Conservation (phyloP, 148 eudicot species). For the Fagopyrum tataricum region DNA sequence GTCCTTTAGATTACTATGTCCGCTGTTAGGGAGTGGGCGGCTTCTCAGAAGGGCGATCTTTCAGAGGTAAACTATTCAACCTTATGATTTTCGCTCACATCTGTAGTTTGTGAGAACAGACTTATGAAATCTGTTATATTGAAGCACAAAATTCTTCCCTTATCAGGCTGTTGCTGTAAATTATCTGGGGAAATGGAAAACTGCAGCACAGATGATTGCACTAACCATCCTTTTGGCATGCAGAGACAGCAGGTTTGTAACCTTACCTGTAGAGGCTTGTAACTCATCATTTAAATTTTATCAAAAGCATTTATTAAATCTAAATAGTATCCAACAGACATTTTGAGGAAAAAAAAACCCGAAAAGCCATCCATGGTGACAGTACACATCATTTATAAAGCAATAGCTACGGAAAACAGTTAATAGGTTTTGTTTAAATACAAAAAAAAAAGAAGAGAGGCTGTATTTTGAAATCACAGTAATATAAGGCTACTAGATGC, state of each 20-base stretch:
- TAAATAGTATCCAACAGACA: too few relatives aligned
- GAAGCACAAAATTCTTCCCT: not conserved
- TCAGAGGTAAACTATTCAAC: conserved; percentile 45
- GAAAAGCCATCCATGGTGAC: too few relatives aligned
- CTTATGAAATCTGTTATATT: conserved; percentile 10
- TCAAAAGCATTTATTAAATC: too few relatives aligned
- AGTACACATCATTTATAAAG: too few relatives aligned
- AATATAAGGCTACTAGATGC: too few relatives aligned
- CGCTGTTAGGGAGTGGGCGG: conserved; percentile 98
- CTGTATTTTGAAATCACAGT: too few relatives aligned
- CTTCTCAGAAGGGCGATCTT: conserved; percentile 64
- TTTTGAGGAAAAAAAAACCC: too few relatives aligned
- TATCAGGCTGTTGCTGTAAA: conserved; percentile 96
- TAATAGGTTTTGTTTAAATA: too few relatives aligned
- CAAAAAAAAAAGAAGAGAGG: too few relatives aligned
- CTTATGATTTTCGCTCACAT: not conserved
- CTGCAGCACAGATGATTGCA: conserved; percentile 94
- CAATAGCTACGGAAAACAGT: too few relatives aligned
- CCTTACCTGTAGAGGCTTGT: not conserved
- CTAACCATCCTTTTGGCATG: conserved; percentile 70
- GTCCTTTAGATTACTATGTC: conserved; percentile 79
- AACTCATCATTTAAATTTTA: not conserved
- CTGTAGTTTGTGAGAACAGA: not conserved
- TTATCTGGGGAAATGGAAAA: conserved; percentile 98
- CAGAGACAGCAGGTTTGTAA: conserved; percentile 70